These are phyloP conservation scores for Solanum hybrid DNA, from an alignment of 305 asterid species.

Conservation along the genomic window DNA sequence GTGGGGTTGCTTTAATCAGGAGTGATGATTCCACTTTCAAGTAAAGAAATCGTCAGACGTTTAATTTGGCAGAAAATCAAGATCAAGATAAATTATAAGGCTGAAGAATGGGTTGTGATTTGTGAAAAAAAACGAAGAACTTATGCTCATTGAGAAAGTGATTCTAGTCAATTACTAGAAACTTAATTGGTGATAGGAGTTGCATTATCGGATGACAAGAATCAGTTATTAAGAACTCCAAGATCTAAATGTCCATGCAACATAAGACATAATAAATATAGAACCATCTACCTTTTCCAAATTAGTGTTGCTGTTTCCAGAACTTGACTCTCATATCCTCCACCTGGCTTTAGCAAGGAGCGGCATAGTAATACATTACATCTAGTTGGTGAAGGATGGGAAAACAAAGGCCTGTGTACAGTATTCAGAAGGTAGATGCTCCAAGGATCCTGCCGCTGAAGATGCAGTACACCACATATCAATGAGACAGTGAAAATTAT, in stretches of 20 bases:
- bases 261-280: neutral
- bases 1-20: neutral
- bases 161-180: neutral
- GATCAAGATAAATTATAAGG: neutral
- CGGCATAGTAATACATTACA: constrained; percentile 21
- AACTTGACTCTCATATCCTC: constrained; percentile 20
- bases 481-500: neutral
- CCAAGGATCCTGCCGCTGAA: constrained; percentile 30
- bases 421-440: constrained; percentile 18
- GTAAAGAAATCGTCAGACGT: neutral
- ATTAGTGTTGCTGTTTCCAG: constrained; percentile 17
- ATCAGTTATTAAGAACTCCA: neutral
- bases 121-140: neutral
- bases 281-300: constrained; percentile 14
- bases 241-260: neutral
- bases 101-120: neutral
- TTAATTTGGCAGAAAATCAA: neutral
- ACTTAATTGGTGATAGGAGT: neutral
- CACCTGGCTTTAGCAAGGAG: constrained; percentile 25
- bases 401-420: constrained; percentile 9
- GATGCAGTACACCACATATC: neutral
- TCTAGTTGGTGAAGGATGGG: constrained; percentile 7
- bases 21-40: neutral
- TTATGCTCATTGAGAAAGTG: neutral
- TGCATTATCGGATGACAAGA: neutral